Conservation (phyloP, 2,329 filamentous ascomycete genomes). For the Aspergillus japonicus region DNA sequence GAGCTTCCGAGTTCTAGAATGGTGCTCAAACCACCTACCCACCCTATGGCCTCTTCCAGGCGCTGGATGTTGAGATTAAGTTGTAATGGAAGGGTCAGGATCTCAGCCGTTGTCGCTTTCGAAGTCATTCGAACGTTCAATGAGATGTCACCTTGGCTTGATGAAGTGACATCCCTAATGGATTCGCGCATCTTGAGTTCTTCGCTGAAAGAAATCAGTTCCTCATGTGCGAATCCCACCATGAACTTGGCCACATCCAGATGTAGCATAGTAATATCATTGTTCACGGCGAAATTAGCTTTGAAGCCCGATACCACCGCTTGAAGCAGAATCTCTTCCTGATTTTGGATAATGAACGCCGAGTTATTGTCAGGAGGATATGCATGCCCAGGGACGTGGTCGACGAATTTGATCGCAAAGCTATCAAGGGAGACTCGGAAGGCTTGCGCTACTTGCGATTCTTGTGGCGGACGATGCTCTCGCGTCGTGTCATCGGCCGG, state of each 20-base stretch:
- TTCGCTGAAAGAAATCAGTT: constrained; percentile 54
- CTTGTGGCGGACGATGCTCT: constrained; percentile 8
- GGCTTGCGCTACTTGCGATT: constrained; percentile 12
- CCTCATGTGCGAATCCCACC: constrained; percentile 49
- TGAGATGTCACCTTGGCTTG: constrained; percentile 40
- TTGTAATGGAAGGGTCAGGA: constrained; percentile 75
- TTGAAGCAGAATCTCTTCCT: constrained; percentile 37
- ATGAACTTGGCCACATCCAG: constrained; percentile 44
- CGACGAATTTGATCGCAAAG: constrained; percentile 38
- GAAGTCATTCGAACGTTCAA: constrained; percentile 35
- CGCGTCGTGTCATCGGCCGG: constrained; percentile 11
- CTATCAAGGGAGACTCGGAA: constrained; percentile 30
- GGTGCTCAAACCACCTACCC: constrained; percentile 88
- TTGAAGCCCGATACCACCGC: constrained; percentile 27
- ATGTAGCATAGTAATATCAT: constrained; percentile 26
- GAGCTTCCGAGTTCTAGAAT: constrained; percentile 86
- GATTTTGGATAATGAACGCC: constrained; percentile 21
- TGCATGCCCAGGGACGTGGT: constrained; percentile 33
- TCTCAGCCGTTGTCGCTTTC: constrained; percentile 49
- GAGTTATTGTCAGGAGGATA: constrained; percentile 22
- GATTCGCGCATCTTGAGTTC: constrained; percentile 48
- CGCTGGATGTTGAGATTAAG: constrained; percentile 74
- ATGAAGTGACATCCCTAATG: constrained; percentile 40
- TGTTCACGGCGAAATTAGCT: constrained; percentile 22
- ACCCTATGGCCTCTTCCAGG: constrained; percentile 81